Base-by-base conservation (phyloP, 345 rosid species). In the Dimocarpus longan region DNA sequence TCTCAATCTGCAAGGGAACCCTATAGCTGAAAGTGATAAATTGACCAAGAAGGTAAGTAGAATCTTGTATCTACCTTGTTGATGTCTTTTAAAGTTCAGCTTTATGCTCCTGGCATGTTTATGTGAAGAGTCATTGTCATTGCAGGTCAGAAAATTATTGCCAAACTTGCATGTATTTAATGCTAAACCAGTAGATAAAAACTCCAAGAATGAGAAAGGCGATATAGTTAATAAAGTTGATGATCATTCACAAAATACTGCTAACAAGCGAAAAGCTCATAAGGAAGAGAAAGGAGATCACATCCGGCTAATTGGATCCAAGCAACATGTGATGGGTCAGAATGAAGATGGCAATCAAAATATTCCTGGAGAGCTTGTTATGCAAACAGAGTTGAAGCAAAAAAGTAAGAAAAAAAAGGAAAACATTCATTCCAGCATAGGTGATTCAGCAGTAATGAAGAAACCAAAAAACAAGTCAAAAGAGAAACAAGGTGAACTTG, bases 1-100 rank as follows among this genome's bases (percentile, higher is more conserved):
- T 85, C 90, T 95, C 82, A 95, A 92, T 83, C 79, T 95, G 76
- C 91, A 80, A 76, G 97, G 99, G 75, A 95, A 95, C 84, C 97
- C 94, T 0, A 71, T 95, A 79, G 88, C 92, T 39, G 93, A 90
- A 39, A 88, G 84, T 5, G 95, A 89, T 48, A 93, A 91, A 83
- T 78, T 89, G 59, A 80, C 82, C 37, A 92, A 90, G 83, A 92
- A 95, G 96, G 98, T 92, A 46, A 70, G 54, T 9, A 10, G 10
- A 0, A 46, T 28, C 50, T 76, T 60, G 6, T 67, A 39, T 43
- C 73, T 54, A 46, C 72, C 68, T 42, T 19, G 9, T 73, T 39
- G 6, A 54, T 40, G 0, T 79, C 50, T 19, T 50, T 76, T 42
- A 13, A 6, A n/a, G 44, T 63, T 21, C 52, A 8, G 59, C 48